These are phyloP conservation scores for Fusarium sp. DNA, from an alignment of 2,329 filamentous ascomycete genomes.

Conservation along the genomic window DNA sequence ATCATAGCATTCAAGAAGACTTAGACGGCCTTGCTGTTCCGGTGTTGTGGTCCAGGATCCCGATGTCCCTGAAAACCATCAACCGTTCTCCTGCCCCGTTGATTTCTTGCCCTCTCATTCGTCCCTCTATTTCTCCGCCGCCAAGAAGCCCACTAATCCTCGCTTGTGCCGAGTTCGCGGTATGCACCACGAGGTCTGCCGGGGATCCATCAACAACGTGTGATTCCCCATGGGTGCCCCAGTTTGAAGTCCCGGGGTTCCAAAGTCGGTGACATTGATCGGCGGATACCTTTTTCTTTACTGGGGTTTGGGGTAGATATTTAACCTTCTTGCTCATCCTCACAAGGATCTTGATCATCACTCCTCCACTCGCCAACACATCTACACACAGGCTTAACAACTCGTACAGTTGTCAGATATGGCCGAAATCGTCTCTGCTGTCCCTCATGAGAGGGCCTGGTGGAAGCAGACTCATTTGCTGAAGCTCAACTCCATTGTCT, in stretches of 20 bases:
- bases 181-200: background rate
- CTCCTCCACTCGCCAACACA: background rate
- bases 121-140: background rate
- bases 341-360: background rate
- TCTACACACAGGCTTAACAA: background rate
- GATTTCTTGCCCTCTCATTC: background rate
- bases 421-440: background rate
- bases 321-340: background rate
- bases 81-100: background rate
- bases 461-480: slow-evolving; percentile 23
- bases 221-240: slow-evolving; percentile 25
- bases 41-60: background rate
- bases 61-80: background rate
- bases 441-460: slow-evolving; percentile 23
- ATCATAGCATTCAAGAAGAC: background rate
- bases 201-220: slow-evolving; percentile 15
- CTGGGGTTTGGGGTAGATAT: background rate
- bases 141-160: background rate
- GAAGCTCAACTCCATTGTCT: slow-evolving; percentile 32
- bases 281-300: background rate
- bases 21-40: background rate
- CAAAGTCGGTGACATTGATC: background rate
- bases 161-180: background rate
- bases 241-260: slow-evolving; percentile 9
- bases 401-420: background rate